Base-by-base conservation (phyloP, 2,329 filamentous ascomycete genomes). In the Arachnopeziza araneosa region DNA sequence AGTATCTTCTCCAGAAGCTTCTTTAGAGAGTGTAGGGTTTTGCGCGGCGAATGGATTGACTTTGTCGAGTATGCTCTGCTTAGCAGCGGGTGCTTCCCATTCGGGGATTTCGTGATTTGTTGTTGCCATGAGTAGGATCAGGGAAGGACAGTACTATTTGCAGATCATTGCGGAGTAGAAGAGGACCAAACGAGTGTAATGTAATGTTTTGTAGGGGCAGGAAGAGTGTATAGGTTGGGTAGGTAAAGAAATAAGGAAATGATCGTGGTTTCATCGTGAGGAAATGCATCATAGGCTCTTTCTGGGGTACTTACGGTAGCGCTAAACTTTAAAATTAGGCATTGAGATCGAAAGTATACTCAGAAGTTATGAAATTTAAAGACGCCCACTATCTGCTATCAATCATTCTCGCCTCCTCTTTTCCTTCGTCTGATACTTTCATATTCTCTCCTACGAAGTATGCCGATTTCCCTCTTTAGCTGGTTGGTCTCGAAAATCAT, bases 1-100 rank as follows among this genome's bases (percentile, higher is more conserved):
- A 54, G 52, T 24, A 17, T 57, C 59, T 50, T 57, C 60, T 32
- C 50, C 57, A 8, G 53, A 9, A 10, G 32, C 54, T 58, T 60
- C 60, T 56, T 59, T 55, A 12, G 61, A 58, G 44, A 24, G 21
- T 26, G 30, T 32, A 9, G 32, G 7, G 26, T 44, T 19, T 51
- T 26, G 19, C 50, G 53, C 50, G 52, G 48, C 49, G 55, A 60
- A 53, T 51, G 58, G 24, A 23, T 56, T 61, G 56, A 21, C 22
- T 57, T 65, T 64, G 48, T 57, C 55, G 49, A 64, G 60, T 52
- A 62, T 32, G 48, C 56, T 61, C 52, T 60, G 61, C 53, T 63
- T 63, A n/a, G 61, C 59, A 10, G 60, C 57, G 17, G 67, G 60
- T 24, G 61, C 60, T 60, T 69, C 68, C 68, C 68, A 69, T n/a